Percentiles rank a stretch among this genome's conserved stretches.
Conservation (phyloP, 2,329 filamentous ascomycete species). For the Exophiala spinifera region DNA sequence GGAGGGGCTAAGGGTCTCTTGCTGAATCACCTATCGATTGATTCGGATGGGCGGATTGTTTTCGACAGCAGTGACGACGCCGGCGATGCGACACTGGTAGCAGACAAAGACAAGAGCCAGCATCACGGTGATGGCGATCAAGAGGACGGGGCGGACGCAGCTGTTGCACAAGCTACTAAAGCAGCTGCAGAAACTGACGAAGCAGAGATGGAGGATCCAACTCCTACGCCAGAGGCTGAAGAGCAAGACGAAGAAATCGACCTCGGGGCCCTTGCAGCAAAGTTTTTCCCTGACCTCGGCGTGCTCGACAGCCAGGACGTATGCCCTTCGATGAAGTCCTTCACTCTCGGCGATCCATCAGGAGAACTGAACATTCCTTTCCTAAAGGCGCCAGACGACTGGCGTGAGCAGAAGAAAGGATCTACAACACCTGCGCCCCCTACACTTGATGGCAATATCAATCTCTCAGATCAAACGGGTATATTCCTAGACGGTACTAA, state of each 20-base stretch:
- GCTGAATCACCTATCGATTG: slow-evolving; percentile 94
- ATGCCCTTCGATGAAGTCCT: slow-evolving; percentile 90
- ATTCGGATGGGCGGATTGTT: slow-evolving; percentile 85
- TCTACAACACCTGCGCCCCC: slow-evolving; percentile 18
- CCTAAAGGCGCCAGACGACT: slow-evolving; percentile 82
- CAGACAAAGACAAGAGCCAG: slow-evolving; percentile 32
- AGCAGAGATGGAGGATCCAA: not conserved
- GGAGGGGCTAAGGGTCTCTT: slow-evolving; percentile 93
- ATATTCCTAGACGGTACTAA: slow-evolving; percentile 86
- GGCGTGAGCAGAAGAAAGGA: slow-evolving; percentile 66
- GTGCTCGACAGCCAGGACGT: slow-evolving; percentile 82
- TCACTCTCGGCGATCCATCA: slow-evolving; percentile 83
- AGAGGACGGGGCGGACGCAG: slow-evolving; percentile 40
- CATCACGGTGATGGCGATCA: slow-evolving; percentile 41
- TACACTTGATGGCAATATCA: slow-evolving; percentile 31
- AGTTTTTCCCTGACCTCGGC: slow-evolving; percentile 81
- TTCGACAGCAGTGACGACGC: slow-evolving; percentile 96
- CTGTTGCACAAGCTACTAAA: slow-evolving; percentile 28
- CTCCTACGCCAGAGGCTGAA: slow-evolving; percentile 31
- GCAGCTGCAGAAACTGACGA: not conserved
- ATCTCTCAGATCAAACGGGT: slow-evolving; percentile 66
- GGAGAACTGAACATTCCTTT: slow-evolving; percentile 88
- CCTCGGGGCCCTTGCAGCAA: slow-evolving; percentile 66
- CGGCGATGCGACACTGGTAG: slow-evolving; percentile 48
- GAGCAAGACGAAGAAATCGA: slow-evolving; percentile 68